phyloP scores from a whole-genome alignment of 2,329 filamentous ascomycete genomes.

The Pestalotiopsis fici region DNA sequence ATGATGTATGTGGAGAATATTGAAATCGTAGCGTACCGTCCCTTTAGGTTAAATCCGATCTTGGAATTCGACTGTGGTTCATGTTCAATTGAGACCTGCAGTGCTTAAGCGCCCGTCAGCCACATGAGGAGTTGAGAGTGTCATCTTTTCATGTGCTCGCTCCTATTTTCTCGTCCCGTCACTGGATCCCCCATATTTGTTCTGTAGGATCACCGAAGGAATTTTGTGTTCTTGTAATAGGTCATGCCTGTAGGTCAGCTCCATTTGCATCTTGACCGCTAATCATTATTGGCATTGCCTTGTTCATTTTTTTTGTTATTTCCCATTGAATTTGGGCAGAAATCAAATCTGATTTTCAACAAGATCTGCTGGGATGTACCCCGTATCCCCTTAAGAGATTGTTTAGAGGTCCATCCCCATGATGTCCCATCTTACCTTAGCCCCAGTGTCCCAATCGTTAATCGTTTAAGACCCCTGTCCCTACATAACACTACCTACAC shows the following conservation, averaged over 20 bases:
- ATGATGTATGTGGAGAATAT: no score
- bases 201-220: background rate
- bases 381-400: background rate
- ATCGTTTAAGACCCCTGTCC: background rate
- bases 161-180: background rate
- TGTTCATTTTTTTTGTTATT: background rate
- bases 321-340: background rate
- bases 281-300: background rate
- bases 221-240: background rate
- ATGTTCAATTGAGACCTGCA: background rate
- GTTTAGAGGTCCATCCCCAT: background rate
- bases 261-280: background rate
- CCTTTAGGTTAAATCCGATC: background rate
- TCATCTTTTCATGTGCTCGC: background rate
- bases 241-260: no score
- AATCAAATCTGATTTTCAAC: background rate
- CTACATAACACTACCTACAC: background rate
- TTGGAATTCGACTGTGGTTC: background rate
- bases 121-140: background rate
- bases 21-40: no score
- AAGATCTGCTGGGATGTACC: background rate
- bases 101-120: background rate
- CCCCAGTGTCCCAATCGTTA: background rate
- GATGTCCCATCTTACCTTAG: background rate
- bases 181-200: no score